Evolutionary conservation across 495 filamentous ascomycete genomes (phyloP), one percentile per base, ranked within the genome.

Genomic region (Penicillium ucsense): DNA sequence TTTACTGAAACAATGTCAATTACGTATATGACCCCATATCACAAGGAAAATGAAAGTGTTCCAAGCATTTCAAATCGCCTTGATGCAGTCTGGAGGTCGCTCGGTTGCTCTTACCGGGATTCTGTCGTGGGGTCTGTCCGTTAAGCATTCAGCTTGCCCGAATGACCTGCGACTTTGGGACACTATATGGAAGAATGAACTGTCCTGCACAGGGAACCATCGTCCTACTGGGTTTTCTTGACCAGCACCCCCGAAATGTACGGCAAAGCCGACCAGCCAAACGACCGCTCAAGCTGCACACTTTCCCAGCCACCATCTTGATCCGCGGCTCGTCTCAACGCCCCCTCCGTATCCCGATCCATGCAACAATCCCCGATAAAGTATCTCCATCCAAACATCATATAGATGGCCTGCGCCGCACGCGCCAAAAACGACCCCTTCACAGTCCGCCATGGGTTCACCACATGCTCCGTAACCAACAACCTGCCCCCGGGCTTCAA

Each of bases 391-490:
- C 65, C 67, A 30, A 70, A 30, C 12, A 52, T 3, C 46, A 47
- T 48, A 56, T 67, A 70, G 4, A 71, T 10, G 2, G 41, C 49
- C 59, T 68, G 64, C 51, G 55, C 12, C 30, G 58, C 3, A 70
- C 81, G 65, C 38, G 77, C 81, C 51, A 65, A 68, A 62, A 73
- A 63, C 38, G 63, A 57, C 45, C 64, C 56, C 68, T 82, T 75
- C 11, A 63, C 59, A 57, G 57, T 63, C 36, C 64, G 58, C 55
- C 73, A 66, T 48, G 72, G 57, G 48, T 66, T 65, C 42, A 71
- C 67, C 33, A 89, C 82, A 66, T 90, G 86, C 70, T 90, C 86
- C 38, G 78, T 82, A 8, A 86, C 70, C 38, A 86, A 76, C 76
- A 85, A 73, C 37, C 71, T 58, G 0, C 85, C 86, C 7, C 85